Percentiles rank a stretch among this genome's conserved stretches.
These are phyloP conservation scores for Helicostylum pulchrum DNA, from an alignment of 192 early-diverging fungal species.

Conservation along the genomic window DNA sequence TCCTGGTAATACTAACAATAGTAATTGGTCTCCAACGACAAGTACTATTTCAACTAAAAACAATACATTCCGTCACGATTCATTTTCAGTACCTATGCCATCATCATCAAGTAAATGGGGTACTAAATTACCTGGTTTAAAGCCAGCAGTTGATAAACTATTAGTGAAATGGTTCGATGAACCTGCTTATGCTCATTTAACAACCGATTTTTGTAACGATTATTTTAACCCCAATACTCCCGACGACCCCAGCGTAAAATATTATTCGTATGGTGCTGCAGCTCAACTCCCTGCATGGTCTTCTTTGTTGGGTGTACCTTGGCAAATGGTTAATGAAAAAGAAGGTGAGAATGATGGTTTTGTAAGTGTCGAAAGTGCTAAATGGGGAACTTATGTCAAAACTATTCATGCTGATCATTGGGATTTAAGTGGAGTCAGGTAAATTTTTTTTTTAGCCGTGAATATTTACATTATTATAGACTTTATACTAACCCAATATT, in stretches of 20 bases:
- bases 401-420: slow-evolving; percentile 87
- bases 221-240: slow-evolving; percentile 88
- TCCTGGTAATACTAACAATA: background rate
- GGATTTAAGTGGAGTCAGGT: slow-evolving; percentile 64
- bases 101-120: background rate
- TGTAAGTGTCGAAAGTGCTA: slow-evolving; percentile 76
- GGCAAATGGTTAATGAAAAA: slow-evolving; percentile 67
- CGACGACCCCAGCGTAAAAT: slow-evolving; percentile 69
- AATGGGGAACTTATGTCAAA: slow-evolving; percentile 87
- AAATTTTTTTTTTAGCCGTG: background rate
- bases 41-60: background rate
- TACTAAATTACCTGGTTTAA: background rate
- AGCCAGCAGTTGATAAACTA: slow-evolving; percentile 25
- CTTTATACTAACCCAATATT: background rate
- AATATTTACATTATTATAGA: background rate
- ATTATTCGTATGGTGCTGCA: slow-evolving; percentile 79
- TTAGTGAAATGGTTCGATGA: slow-evolving; percentile 75
- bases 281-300: slow-evolving; percentile 65
- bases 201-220: slow-evolving; percentile 79
- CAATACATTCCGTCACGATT: slow-evolving; percentile 8
- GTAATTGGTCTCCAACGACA: background rate
- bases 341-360: slow-evolving; percentile 95
- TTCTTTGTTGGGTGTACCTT: slow-evolving; percentile 65
- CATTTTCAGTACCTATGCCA: background rate
- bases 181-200: slow-evolving; percentile 90